These are phyloP conservation scores for Penicillium corylophilum DNA, from an alignment of 2,329 filamentous ascomycete species.

Conservation along the genomic window DNA sequence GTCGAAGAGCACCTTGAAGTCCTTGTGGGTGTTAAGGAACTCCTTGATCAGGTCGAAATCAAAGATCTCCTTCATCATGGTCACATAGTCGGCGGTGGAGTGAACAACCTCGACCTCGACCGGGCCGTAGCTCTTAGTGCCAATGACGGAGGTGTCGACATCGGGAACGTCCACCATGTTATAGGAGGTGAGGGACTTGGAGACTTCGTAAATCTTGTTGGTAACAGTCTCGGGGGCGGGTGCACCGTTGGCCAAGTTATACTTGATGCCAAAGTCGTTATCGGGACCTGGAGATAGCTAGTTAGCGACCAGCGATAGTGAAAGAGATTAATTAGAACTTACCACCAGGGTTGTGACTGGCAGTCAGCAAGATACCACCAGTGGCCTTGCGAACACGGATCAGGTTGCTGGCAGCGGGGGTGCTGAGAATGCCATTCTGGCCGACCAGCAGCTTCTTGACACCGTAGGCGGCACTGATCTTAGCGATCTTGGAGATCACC, in stretches of 20 bases:
- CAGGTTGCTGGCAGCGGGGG: conserved; percentile 90
- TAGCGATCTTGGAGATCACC: conserved; percentile 93
- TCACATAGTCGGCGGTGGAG: conserved; percentile 85
- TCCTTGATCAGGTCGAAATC: conserved; percentile 94
- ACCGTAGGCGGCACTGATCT: conserved; percentile 94
- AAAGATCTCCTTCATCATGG: conserved; percentile 98
- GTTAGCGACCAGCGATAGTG: not conserved
- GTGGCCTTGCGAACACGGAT: conserved; percentile 94
- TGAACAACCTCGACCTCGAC: conserved; percentile 96
- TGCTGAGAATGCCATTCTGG: conserved; percentile 93
- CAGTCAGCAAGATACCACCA: conserved; percentile 92
- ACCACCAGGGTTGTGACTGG: conserved; percentile 98
- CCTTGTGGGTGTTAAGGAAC: conserved; percentile 80
- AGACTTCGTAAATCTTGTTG: conserved; percentile 94
- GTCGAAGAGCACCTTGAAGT: conserved; percentile 98
- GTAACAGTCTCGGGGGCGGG: conserved; percentile 95
- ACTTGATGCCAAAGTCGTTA: conserved; percentile 99
- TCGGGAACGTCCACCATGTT: conserved; percentile 86
- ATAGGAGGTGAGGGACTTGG: conserved; percentile 87
- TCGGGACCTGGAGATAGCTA: conserved; percentile 64
- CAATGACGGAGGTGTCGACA: conserved; percentile 78
- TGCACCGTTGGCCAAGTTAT: conserved; percentile 95
- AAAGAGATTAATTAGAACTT: conserved; percentile 41
- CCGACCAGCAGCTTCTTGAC: conserved; percentile 99
- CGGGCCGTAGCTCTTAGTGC: conserved; percentile 76